phyloP scores from a whole-genome alignment of 163 green algal genomes.

The Coccomyxa subellipsoidea region DNA sequence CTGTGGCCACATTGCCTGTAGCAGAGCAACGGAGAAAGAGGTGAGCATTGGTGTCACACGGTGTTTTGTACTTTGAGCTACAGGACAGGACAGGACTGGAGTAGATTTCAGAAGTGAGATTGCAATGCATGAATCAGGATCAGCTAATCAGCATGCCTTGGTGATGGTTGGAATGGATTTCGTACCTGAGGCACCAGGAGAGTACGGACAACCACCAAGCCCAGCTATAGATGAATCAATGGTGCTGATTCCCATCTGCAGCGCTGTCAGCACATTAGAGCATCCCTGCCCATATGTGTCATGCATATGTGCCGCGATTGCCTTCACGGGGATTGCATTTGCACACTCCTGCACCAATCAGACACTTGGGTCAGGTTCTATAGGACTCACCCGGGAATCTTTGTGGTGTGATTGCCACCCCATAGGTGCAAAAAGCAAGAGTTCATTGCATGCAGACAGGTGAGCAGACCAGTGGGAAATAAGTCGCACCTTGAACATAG shows the following conservation, averaged over 20 bases:
- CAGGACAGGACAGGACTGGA: too few species aligned
- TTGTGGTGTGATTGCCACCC: too few species aligned
- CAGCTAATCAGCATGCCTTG: too few species aligned
- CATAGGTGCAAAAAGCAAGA: too few species aligned
- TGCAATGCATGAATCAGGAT: too few species aligned
- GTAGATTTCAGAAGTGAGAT: too few species aligned
- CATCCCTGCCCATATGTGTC: slow-evolving; percentile 86
- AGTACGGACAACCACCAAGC: slow-evolving; percentile 85
- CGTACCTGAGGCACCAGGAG: slow-evolving; percentile 27
- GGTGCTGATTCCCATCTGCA: slow-evolving; percentile 63
- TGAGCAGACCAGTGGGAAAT: background rate
- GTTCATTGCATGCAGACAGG: too few species aligned
- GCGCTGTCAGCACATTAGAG: slow-evolving; percentile 71
- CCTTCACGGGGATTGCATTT: slow-evolving; percentile 41
- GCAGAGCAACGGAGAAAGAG: background rate
- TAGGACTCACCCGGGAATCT: too few species aligned
- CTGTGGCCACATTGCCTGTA: slow-evolving; percentile 82
- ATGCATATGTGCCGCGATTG: slow-evolving; percentile 77
- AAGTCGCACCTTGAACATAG: slow-evolving; percentile 59
- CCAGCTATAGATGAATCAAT: slow-evolving; percentile 78
- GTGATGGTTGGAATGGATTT: background rate
- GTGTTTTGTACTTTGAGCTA: too few species aligned
- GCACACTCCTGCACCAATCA: slow-evolving; percentile 33
- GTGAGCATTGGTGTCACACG: too few species aligned
- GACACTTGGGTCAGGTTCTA: too few species aligned